phyloP scores from a whole-genome alignment of 352 stramenopile species.

The Blastocystis sp. region DNA sequence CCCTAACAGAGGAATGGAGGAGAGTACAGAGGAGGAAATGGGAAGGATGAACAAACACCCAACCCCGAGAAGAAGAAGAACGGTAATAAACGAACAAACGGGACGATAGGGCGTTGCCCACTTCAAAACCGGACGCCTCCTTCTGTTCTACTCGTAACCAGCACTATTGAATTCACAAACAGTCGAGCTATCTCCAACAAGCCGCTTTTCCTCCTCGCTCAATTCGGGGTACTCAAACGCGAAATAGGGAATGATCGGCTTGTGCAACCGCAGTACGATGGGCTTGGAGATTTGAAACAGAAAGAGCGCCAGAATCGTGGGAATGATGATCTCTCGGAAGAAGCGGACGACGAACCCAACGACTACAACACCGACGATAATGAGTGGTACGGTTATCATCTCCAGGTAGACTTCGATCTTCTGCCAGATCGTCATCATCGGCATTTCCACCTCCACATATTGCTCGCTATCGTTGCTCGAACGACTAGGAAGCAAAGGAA shows the following conservation, averaged over 20 bases:
- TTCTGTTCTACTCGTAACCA: background rate
- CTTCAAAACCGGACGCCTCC: background rate
- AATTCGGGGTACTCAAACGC: slow-evolving; percentile 8
- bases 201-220: slow-evolving; percentile 11
- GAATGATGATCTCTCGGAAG: slow-evolving; percentile 66
- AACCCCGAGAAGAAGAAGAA: slow-evolving; percentile 31
- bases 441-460: slow-evolving; percentile 31
- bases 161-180: background rate
- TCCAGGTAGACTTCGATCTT: slow-evolving; percentile 58
- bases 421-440: slow-evolving; percentile 27
- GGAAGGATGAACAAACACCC: slow-evolving; percentile 26
- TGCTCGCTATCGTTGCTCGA: background rate
- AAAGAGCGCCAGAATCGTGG: slow-evolving; percentile 36
- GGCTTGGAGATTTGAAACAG: slow-evolving; percentile 65
- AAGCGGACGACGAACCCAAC: slow-evolving; percentile 52
- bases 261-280: slow-evolving; percentile 27
- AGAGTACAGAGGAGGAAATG: slow-evolving; percentile 15
- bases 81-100: slow-evolving; percentile 47
- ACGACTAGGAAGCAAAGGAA: background rate
- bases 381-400: slow-evolving; percentile 37
- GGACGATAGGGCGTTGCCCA: slow-evolving; percentile 46
- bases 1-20: background rate
- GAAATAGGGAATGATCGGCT: slow-evolving; percentile 55
- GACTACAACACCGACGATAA: slow-evolving; percentile 48
- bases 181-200: background rate